phyloP scores from a whole-genome alignment of 768 basidiomycete genomes.

The Rhodosporidiobolus odoratus region DNA sequence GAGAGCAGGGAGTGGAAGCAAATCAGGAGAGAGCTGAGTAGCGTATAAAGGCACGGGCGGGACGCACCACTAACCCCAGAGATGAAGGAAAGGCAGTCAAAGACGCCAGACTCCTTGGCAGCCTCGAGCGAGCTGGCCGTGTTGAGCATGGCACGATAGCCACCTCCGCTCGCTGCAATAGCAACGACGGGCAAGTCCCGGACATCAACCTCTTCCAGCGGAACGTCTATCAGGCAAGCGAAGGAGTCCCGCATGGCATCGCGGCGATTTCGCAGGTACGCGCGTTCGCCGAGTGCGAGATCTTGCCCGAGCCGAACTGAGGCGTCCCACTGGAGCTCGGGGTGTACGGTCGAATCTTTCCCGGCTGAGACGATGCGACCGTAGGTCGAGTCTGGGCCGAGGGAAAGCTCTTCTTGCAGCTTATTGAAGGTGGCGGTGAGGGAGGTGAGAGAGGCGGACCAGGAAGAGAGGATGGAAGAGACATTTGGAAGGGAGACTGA shows the following conservation, averaged over 20 bases:
- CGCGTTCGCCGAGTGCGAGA: constrained; percentile 42
- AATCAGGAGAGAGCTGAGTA: neutral
- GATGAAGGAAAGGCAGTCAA: constrained; percentile 44
- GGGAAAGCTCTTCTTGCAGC: constrained; percentile 45
- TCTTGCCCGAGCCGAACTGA: constrained; percentile 44
- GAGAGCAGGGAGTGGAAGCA: neutral
- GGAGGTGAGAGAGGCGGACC: constrained; percentile 80
- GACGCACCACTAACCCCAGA: constrained; percentile 41
- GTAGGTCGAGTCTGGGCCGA: constrained; percentile 69
- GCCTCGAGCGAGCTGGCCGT: constrained; percentile 42
- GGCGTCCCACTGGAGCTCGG: constrained; percentile 45
- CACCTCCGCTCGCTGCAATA: constrained; percentile 44
- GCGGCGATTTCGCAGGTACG: constrained; percentile 42
- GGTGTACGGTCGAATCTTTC: constrained; percentile 39
- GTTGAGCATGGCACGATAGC: constrained; percentile 44
- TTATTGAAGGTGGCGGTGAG: constrained; percentile 5
- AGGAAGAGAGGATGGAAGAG: constrained; percentile 86
- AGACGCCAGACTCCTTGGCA: constrained; percentile 41
- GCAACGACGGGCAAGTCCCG: constrained; percentile 46
- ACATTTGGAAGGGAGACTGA: constrained; percentile 38
- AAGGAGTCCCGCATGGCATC: constrained; percentile 41
- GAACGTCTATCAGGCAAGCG: constrained; percentile 42
- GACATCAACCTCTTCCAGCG: constrained; percentile 41
- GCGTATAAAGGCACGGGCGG: neutral
- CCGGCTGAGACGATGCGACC: constrained; percentile 62